These are phyloP conservation scores for Alternaria angustiovoidea DNA, from an alignment of 2,329 filamentous ascomycete species.

Conservation along the genomic window DNA sequence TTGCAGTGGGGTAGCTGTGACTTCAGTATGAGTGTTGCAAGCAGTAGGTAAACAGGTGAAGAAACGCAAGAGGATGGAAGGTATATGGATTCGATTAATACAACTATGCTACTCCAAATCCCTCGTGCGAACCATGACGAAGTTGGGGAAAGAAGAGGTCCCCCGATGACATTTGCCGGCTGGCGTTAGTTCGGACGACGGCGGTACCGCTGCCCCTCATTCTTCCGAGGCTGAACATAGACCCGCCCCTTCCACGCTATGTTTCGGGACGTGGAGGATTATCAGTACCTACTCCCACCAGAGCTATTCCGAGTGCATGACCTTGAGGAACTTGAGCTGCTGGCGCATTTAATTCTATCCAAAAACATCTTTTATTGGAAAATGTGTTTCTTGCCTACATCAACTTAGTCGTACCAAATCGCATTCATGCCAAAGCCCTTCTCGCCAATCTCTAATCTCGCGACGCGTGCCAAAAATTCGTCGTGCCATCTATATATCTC, in stretches of 20 bases:
- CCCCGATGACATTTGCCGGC: constrained; percentile 48
- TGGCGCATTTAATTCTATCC: neutral
- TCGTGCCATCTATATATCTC: constrained; percentile 89
- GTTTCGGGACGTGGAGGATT: constrained; percentile 11
- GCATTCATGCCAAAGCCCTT: constrained; percentile 96
- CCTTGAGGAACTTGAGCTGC: too few relatives aligned
- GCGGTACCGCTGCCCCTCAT: constrained; percentile 27
- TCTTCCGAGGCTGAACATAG: constrained; percentile 38
- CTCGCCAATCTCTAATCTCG: constrained; percentile 78
- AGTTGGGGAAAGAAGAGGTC: constrained; percentile 22
- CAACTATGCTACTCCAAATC: constrained; percentile 7
- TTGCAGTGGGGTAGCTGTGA: constrained; percentile 2
- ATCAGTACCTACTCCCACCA: neutral
- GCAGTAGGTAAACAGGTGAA: neutral
- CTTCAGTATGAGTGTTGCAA: neutral
- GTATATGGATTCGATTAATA: constrained; percentile 1
- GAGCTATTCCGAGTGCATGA: neutral
- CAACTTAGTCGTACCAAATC: constrained; percentile 82
- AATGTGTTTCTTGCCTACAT: neutral
- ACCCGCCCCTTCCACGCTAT: constrained; percentile 2
- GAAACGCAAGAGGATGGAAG: neutral
- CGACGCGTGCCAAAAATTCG: constrained; percentile 80
- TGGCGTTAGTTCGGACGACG: constrained; percentile 17
- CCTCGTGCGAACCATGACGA: constrained; percentile 10
- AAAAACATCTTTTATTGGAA: neutral